Conservation (phyloP, 345 rosid species). For the Ceriops tagal region DNA sequence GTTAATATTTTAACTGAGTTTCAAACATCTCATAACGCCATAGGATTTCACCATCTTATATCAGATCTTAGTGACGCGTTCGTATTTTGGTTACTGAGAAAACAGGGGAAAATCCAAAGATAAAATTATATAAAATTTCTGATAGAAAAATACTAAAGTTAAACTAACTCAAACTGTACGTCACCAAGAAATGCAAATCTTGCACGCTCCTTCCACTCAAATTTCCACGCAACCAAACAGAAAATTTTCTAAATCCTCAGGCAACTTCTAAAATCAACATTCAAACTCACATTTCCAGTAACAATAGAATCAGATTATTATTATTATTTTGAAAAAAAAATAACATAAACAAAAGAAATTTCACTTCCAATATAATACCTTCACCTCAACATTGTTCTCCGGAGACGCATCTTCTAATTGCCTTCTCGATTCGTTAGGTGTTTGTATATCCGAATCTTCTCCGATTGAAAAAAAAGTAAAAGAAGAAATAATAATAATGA, state of each 20-base stretch:
- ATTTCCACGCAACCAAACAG: conserved; percentile 24
- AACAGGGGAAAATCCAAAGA: neutral
- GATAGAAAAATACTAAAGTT: neutral
- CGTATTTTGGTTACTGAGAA: conserved; percentile 7
- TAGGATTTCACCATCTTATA: no score
- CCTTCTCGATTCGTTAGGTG: conserved; percentile 21
- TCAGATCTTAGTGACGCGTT: no score
- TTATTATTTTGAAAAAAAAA: neutral
- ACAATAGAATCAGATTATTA: neutral
- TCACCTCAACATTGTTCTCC: conserved; percentile 37
- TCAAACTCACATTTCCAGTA: neutral
- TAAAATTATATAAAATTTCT: neutral
- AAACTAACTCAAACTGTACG: conserved; percentile 8
- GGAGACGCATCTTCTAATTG: conserved; percentile 18
- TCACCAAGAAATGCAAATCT: neutral
- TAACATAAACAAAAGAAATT: neutral
- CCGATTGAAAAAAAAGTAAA: conserved; percentile 6
- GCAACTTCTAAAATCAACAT: neutral
- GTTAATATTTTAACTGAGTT: no score
- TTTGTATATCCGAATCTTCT: conserved; percentile 53
- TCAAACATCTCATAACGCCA: no score
- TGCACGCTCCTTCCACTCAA: neutral
- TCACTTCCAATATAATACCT: conserved; percentile 33
- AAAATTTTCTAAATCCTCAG: neutral
- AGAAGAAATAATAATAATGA: neutral